phyloP scores from a whole-genome alignment of 805 yeast genomes.

The Torulaspora microellipsoides region DNA sequence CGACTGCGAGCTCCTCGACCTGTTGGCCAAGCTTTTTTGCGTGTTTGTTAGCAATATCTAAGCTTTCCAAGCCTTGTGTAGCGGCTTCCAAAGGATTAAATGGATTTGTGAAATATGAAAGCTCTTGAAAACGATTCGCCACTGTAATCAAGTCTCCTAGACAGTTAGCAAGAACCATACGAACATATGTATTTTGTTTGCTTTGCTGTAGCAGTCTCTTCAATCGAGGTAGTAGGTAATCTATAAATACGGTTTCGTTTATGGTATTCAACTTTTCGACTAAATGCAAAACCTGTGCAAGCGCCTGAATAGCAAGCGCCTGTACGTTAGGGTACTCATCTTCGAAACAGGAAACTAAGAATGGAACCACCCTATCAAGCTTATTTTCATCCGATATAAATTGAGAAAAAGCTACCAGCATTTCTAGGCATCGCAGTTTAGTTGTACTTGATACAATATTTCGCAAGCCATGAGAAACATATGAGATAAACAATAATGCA shows the following conservation, averaged over 20 bases:
- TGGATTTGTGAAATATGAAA: conserved; percentile 41
- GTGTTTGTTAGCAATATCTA: conserved; percentile 20
- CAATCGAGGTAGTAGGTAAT: conserved; percentile 73
- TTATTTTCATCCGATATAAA: conserved; percentile 76
- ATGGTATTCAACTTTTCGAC: conserved; percentile 66
- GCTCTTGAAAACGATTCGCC: conserved; percentile 58
- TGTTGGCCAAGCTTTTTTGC: conserved; percentile 28
- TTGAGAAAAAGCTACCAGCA: conserved; percentile 72
- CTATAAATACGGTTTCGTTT: conserved; percentile 73
- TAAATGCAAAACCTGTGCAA: conserved; percentile 62
- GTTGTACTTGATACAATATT: conserved; percentile 17
- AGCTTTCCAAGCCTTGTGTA: conserved; percentile 18
- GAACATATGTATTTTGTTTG: conserved; percentile 42
- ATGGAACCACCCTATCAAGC: conserved; percentile 81
- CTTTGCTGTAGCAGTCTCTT: conserved; percentile 40
- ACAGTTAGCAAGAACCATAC: conserved; percentile 66
- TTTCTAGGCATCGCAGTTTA: conserved; percentile 57
- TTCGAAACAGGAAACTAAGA: conserved; percentile 56
- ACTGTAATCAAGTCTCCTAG: conserved; percentile 67
- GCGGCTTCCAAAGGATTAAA: conserved; percentile 15
- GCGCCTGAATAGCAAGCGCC: conserved; percentile 54
- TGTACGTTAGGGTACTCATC: conserved; percentile 69
- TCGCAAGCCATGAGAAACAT: conserved; percentile 26
- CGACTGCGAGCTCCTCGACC: conserved; percentile 62
- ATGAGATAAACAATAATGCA: conserved; percentile 27